These are phyloP conservation scores for Aureobasidium uvarum DNA, from an alignment of 2,329 filamentous ascomycete genomes.

Conservation along the genomic window DNA sequence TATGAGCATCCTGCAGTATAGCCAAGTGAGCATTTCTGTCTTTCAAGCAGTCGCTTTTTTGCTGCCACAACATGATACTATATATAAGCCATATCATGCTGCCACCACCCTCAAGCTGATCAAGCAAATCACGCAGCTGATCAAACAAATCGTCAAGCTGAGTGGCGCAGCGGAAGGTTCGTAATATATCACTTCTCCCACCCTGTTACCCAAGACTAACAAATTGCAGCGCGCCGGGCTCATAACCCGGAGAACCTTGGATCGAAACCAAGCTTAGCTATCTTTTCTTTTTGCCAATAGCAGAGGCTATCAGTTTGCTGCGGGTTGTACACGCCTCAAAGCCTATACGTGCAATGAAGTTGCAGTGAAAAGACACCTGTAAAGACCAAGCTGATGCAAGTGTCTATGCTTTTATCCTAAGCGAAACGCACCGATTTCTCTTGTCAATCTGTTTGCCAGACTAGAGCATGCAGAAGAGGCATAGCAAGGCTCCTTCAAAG, in stretches of 20 bases:
- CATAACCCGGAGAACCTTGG: slow-evolving; percentile 33
- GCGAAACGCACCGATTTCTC: neutral
- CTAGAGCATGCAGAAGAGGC: neutral
- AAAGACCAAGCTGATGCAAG: neutral
- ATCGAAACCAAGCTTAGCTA: slow-evolving; percentile 33
- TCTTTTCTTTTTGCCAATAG: slow-evolving; percentile 9
- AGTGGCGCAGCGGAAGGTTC: slow-evolving; percentile 30
- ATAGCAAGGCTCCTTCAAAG: neutral
- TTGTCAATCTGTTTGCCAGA: neutral
- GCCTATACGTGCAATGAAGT: neutral
- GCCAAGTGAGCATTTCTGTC: neutral
- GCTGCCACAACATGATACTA: neutral
- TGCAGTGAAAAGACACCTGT: neutral
- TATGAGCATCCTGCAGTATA: neutral
- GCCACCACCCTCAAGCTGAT: too few species aligned
- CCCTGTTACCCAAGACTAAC: neutral
- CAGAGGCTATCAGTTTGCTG: neutral
- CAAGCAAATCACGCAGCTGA: too few species aligned
- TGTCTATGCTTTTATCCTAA: neutral
- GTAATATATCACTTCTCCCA: neutral
- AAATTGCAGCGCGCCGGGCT: slow-evolving; percentile 30
- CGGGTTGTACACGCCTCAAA: neutral
- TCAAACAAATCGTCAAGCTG: slow-evolving; percentile 11
- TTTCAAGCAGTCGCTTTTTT: too few species aligned
- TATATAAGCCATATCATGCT: neutral